Base-by-base conservation (phyloP, 2,329 filamentous ascomycete genomes). In the Fusarium sp. region DNA sequence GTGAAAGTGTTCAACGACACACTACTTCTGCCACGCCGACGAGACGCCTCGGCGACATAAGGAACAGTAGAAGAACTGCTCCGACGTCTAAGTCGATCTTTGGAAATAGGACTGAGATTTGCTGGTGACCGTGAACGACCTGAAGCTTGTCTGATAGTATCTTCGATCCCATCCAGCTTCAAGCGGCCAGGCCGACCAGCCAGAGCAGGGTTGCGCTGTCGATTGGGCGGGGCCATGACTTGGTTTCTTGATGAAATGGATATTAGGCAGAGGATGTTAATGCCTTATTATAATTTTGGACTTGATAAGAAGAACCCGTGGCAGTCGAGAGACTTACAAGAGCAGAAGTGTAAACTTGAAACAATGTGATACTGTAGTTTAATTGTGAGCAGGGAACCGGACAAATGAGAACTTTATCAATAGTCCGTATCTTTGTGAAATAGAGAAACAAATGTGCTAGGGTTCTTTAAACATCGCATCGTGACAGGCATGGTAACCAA, bases 51-150 rank as follows among this genome's bases (percentile, higher is more conserved):
- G 34, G 33, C 2, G 20, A 18, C 26, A 8, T 30, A 20, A 26
- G 66, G 52, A 34, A 16, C 8, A 26, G 26, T 46, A 30, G 54
- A 66, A 4, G 65, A 51, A 26, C 51, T 64, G 13, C 65, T 65
- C 15, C 36, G 50, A 38, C 50, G 63, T 40, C 63, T 67, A 20
- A 33, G 11, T 51, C 63, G 49, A 40, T 20, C 12, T 18, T 49
- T 51, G 18, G 37, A 37, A 12, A 64, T 55, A 11, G 65, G 64
- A 55, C 65, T 68, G 31, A 68, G 53, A n/a, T 50, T 56, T n/a
- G 46, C 44, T 12, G 67, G 57, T 16, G 67, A 70, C 34, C 53
- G 55, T 12, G 59, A 70, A 26, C 67, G 68, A 44, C 44, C 16
- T 23, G 55, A 44, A 45, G 54, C 67, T 33, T 58, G 57, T 20